Base-by-base conservation (phyloP, 495 filamentous ascomycete genomes). In the Lepraria neglecta region DNA sequence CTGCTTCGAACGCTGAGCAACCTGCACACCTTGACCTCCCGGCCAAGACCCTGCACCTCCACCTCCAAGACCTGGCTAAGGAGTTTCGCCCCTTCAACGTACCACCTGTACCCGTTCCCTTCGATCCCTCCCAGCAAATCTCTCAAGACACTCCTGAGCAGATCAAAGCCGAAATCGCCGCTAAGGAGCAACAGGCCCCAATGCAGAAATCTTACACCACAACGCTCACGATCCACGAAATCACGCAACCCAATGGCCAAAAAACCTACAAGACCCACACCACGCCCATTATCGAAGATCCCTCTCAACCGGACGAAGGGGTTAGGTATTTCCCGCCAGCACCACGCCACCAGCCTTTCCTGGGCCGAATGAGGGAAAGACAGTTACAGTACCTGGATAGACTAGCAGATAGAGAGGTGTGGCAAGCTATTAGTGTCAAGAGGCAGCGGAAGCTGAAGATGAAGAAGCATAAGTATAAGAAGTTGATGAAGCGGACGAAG, bases 401-500 rank as follows among this genome's bases (percentile, higher is more conserved):
- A 3, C 14, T 53, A 31, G 54, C 28, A 3, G 46, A 45, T 67
- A 45, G 71, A 67, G 58, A 60, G 6, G 40, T 53, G 11, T 78
- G 80, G 78, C 75, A 82, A 33, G 77, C 85, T 19, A 88, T 99
- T 67, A 94, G 89, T 73, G 94, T 96, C 61, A 87, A 84, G 75
- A 80, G 95, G 74, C 87, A 91, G 64, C 80, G 91, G 69, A 90
- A 89, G 76, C 76, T 92, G 71, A 96, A 92, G 84, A 98, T 98
- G 92, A 98, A 98, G 89, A 98, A 97, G 81, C 92, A 97, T 79
- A 98, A 98, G 84, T 95, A 95, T 74, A 97, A 96, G 92, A 97
- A 97, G 84, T 80, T 99, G 63, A 89, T 95, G 88, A 86, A 83
- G 79, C 81, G 84, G 75, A 99, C 95, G 68, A 83, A 92, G 70